These are phyloP conservation scores for Mycena olivaceomarginata DNA, from an alignment of 768 basidiomycete species.

Conservation along the genomic window DNA sequence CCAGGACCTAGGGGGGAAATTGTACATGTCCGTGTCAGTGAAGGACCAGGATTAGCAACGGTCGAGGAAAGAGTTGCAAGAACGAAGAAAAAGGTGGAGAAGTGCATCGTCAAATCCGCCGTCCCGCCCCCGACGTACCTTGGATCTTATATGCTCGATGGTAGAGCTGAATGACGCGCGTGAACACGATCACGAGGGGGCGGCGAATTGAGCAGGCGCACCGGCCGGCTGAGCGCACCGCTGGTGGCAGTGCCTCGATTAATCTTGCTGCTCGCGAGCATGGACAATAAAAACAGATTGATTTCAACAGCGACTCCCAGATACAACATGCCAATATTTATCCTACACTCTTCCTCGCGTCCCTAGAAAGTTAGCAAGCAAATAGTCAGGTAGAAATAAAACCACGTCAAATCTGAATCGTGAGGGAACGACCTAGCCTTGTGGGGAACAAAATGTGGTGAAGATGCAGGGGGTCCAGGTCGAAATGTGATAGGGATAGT, in stretches of 20 bases:
- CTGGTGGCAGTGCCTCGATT: too few species aligned
- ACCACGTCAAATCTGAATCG: conserved; percentile 25
- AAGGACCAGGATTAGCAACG: not conserved
- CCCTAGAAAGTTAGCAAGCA: conserved; percentile 45
- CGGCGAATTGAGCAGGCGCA: too few species aligned
- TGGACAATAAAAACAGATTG: not conserved
- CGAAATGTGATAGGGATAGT: conserved; percentile 5
- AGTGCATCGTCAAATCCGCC: not conserved
- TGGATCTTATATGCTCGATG: not conserved
- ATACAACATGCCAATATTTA: conserved; percentile 34
- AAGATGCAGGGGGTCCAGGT: not conserved
- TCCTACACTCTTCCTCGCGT: conserved; percentile 33
- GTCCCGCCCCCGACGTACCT: not conserved
- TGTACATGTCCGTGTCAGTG: conserved; percentile 17
- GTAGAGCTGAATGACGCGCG: too few species aligned
- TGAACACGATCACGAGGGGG: too few species aligned
- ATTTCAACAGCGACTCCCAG: conserved; percentile 22
- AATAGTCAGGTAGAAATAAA: conserved; percentile 19
- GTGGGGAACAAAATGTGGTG: not conserved
- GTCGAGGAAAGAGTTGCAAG: not conserved
- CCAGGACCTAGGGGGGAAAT: conserved; percentile 46
- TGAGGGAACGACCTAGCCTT: conserved; percentile 45
- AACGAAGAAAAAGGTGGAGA: not conserved
- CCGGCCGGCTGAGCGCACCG: too few species aligned
- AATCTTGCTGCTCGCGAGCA: not conserved